Base-by-base conservation (phyloP, 441 rosid species). In the Populus hybrid region DNA sequence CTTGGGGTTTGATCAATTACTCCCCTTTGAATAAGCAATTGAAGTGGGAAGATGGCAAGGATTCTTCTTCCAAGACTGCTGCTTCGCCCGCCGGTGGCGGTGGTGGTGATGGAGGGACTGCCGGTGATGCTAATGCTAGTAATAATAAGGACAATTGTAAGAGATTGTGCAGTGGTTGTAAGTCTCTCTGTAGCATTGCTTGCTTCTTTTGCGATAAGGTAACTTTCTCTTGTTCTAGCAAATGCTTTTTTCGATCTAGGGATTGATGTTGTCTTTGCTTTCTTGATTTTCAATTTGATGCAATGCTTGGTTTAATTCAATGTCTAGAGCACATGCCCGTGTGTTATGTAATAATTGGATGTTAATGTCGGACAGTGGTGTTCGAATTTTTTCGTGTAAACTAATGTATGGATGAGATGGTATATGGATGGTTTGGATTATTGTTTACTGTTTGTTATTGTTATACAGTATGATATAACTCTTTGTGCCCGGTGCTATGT, bases 401-500 rank as follows among this genome's bases (percentile, higher is more conserved):
- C 21, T 16, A 16, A 53, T 53, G 61, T 53, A 53, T 53, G 61
- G 9, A 53, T 53, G 21, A 16, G n/a, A 53, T 53, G 61, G 61
- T 5, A 53, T 53, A 53, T 53, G 61, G 2, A 53, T 53, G 61
- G 61, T 53, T 0, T 53, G 61, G n/a, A 53, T 53, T 18, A 53
- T 16, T 53, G n/a, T 53, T 53, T 53, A 53, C 9, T 16, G n/a
- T 64, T 50, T 72, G 8, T 24, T 8, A 74, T 72, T 73, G 34
- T 73, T 73, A 10, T 77, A 77, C 93, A 92, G 99, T 83, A 90
- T 84, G 95, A 92, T 74, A 86, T 93, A 84, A 93, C 97, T 67
- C 93, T 94, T 74, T 95, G 99, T 82, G 99, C 98, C 8, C 90
- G 97, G 76, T 95, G 99, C 88, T 91, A 92, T 83, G 99, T 94